Base-by-base conservation (phyloP, 495 filamentous ascomycete species). In the Penicillium riverlandense region DNA sequence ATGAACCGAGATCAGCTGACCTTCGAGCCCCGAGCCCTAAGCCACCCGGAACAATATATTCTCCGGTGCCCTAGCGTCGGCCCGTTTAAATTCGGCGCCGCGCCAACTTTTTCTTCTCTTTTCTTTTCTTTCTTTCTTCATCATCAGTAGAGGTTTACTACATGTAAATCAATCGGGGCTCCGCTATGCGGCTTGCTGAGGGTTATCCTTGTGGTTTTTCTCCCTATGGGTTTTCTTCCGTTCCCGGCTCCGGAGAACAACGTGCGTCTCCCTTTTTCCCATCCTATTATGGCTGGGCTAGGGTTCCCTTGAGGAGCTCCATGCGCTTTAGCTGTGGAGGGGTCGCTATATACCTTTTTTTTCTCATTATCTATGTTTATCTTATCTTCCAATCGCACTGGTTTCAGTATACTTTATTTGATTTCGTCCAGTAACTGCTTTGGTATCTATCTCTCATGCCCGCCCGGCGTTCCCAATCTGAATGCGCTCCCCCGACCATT, bases 401-500 rank as follows among this genome's bases (percentile, higher is more conserved):
- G 22, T 22, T 22, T 22, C 4, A 22, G 6, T 4, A 22, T 22
- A 0, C 6, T 22, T 22, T 22, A 22, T 22, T 22, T 22, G 2
- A 22, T 22, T 4, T 22, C 22, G 4, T 4, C 4, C 22, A 4
- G 22, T 22, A 22, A 4, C 4, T 34, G 6, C n/a, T 34, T 34
- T 34, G 32, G 6, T 11, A 34, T 10, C 32, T 34, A 33, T 1
- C 10, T 34, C 37, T 71, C 68, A 84, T 30, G 72, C 85, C 41
- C 78, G 74, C 39, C 83, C 88, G 39, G 90, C 87, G 48, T 78
- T 73, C 15, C 90, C 90, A 53, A 88, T 72, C 63, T 96, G 88
- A 39, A 90, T 77, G 40, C 90, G 86, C 65, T 89, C 80, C 11
- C 87, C 88, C 16, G 81, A 84, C 52, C 76, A 74, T 52, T 72